Evolutionary conservation across 495 filamentous ascomycete species (phyloP), one percentile per base, ranked within the genome.

Genomic region (Hypoxylon rickii): DNA sequence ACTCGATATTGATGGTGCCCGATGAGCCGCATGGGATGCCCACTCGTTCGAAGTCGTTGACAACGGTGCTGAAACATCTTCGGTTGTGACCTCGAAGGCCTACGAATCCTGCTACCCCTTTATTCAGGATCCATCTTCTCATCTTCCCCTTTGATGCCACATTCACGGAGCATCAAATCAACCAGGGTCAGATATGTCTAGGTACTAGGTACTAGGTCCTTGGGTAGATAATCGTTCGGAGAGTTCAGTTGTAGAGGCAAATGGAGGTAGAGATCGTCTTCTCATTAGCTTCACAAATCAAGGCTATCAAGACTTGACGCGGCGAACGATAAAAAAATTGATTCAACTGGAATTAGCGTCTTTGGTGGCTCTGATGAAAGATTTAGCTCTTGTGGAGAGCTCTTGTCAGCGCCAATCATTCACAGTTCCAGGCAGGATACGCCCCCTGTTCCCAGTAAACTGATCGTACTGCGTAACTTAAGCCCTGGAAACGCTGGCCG

Each of bases 121-220:
- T 21, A 74, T 84, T 29, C 68, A 79, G 41, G 79, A 80, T 37
- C 89, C 89, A 69, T 75, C 79, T 53, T 86, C 89, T 70, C 85
- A 88, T 67, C 45, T 57, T 51, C 44, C 38, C 11, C 26, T 19
- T 15, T 68, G n/a, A 8, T 10, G 24, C 21, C 16, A 1, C 16
- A 12, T 26, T 17, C 36, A 34, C 16, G 26, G 33, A 39, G 5
- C 13, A 26, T 50, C 7, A 16, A 36, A 10, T 26, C 1, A 34
- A 36, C 11, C 7, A 15, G 13, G 15, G 2, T 5, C 10, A 16
- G 8, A 17, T 17, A 10, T 38, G 8, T 12, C 8, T 12, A 38
- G 8, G 15, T 7, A 5, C 13, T 38, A n/a, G n/a, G n/a, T n/a
- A n/a, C n/a, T n/a, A n/a, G n/a, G n/a, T n/a, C n/a, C n/a, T n/a